Conservation (phyloP, 208 protist genomes). For the Blechomonas ayalai region DNA sequence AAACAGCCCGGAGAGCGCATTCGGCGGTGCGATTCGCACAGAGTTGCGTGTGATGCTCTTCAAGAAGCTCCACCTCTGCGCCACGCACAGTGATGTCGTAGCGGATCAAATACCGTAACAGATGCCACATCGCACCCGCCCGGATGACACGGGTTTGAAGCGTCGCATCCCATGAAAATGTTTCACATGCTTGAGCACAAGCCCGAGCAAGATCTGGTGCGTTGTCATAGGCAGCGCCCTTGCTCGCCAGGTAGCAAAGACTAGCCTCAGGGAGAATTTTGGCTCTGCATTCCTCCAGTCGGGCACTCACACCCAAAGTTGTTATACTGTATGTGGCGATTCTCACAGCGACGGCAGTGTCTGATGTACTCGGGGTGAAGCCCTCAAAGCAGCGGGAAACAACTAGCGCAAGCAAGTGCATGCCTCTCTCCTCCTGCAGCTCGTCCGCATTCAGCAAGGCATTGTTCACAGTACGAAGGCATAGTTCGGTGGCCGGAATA, state of each 20-base stretch:
- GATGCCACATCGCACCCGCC: slow-evolving; percentile 76
- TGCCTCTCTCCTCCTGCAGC: slow-evolving; percentile 87
- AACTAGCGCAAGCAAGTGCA: slow-evolving; percentile 64
- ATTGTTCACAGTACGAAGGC: slow-evolving; percentile 85
- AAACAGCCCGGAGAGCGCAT: slow-evolving; percentile 55
- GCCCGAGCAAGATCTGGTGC: slow-evolving; percentile 54
- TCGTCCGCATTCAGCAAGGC: slow-evolving; percentile 92
- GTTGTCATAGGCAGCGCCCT: slow-evolving; percentile 57
- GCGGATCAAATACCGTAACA: slow-evolving; percentile 74
- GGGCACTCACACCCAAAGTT: slow-evolving; percentile 63
- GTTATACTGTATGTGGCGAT: slow-evolving; percentile 65
- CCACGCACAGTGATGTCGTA: slow-evolving; percentile 90
- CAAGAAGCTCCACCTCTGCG: slow-evolving; percentile 45
- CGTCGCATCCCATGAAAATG: slow-evolving; percentile 37
- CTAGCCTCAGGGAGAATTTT: slow-evolving; percentile 36
- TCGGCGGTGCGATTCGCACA: slow-evolving; percentile 69
- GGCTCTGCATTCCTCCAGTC: slow-evolving; percentile 62
- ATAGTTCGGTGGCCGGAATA: slow-evolving; percentile 78
- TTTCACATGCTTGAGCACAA: slow-evolving; percentile 68
- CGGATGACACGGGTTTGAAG: slow-evolving; percentile 63
- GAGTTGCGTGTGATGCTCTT: slow-evolving; percentile 76
- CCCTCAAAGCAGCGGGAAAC: slow-evolving; percentile 66
- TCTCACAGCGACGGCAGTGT: slow-evolving; percentile 39
- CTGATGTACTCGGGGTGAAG: slow-evolving; percentile 32
- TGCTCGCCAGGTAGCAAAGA: slow-evolving; percentile 47